phyloP scores from a whole-genome alignment of 2,329 filamentous ascomycete genomes.

The Phaeomoniella chlamydospora region DNA sequence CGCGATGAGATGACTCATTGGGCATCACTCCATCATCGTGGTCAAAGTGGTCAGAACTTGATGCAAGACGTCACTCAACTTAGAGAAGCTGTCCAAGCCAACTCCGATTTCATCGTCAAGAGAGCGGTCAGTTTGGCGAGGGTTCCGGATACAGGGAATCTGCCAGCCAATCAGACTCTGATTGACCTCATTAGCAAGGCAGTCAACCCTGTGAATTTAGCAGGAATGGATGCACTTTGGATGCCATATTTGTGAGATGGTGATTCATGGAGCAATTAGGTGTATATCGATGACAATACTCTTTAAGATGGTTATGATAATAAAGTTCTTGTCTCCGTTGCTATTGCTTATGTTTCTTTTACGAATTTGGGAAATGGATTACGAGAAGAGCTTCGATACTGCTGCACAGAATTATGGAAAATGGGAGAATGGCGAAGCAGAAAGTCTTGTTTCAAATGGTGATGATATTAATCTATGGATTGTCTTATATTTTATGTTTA shows the following conservation, averaged over 20 bases:
- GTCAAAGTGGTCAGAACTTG: constrained; percentile 8
- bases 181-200: constrained; percentile 89
- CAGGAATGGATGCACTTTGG: constrained; percentile 83
- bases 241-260: constrained; percentile 70
- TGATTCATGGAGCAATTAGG: not conserved
- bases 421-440: no score
- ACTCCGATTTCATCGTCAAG: constrained; percentile 86
- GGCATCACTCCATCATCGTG: constrained; percentile 68
- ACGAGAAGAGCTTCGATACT: no score
- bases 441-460: no score
- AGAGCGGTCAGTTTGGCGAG: constrained; percentile 74
- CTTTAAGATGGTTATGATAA: no score
- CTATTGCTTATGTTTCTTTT: no score
- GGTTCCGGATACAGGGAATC: constrained; percentile 49
- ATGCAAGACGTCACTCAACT: constrained; percentile 51
- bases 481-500: no score
- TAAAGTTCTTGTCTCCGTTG: no score
- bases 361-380: no score
- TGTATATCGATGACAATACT: no score
- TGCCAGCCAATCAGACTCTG: constrained; percentile 93
- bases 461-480: no score
- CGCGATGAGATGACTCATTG: constrained; percentile 97
- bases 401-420: no score
- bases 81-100: constrained; percentile 66
- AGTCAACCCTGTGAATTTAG: constrained; percentile 80